Conservation (phyloP, 169 alveolate species). For the Eimeria zaria region DNA sequence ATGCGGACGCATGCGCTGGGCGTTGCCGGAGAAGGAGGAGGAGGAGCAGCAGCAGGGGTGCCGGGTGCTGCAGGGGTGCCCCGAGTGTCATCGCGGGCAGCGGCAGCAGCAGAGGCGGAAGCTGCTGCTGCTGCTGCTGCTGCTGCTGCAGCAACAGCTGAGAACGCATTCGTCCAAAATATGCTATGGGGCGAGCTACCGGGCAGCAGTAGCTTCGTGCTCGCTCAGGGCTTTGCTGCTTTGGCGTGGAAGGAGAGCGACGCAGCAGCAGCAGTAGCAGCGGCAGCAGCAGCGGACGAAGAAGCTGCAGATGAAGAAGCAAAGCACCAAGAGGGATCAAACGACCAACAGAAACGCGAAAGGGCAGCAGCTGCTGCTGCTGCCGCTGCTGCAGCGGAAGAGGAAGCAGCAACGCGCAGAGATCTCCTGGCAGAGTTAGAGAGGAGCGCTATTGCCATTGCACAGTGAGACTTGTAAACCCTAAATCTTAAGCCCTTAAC, state of each 20-base stretch:
- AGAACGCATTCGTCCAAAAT: conserved; percentile 19
- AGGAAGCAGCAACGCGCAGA: conserved; percentile 59
- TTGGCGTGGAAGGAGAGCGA: conserved; percentile 69
- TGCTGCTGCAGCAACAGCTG: conserved; percentile 41
- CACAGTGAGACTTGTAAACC: conserved; percentile 1
- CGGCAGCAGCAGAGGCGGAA: conserved; percentile 30
- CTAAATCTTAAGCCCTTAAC: neutral
- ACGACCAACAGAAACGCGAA: conserved; percentile 15
- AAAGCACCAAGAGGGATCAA: neutral
- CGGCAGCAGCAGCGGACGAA: neutral
- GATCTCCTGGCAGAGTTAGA: conserved; percentile 36
- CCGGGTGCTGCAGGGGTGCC: conserved; percentile 28
- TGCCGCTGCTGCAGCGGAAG: conserved; percentile 50
- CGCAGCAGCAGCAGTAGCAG: conserved; percentile 10
- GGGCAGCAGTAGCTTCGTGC: conserved; percentile 60
- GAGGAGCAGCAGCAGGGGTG: conserved; percentile 18
- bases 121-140: conserved; percentile 25
- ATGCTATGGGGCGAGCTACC: conserved; percentile 62
- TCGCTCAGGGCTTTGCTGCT: conserved; percentile 52
- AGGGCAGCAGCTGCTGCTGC: conserved; percentile 53
- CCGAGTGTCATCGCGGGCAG: neutral
- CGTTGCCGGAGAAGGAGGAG: conserved; percentile 11
- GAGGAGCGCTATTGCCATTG: neutral
- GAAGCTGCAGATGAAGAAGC: conserved; percentile 14
- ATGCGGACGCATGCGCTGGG: conserved; percentile 21